Percentiles rank a stretch among this genome's conserved stretches.
phyloP scores from a whole-genome alignment of 805 yeast species.

The Lachancea quebecensis region DNA sequence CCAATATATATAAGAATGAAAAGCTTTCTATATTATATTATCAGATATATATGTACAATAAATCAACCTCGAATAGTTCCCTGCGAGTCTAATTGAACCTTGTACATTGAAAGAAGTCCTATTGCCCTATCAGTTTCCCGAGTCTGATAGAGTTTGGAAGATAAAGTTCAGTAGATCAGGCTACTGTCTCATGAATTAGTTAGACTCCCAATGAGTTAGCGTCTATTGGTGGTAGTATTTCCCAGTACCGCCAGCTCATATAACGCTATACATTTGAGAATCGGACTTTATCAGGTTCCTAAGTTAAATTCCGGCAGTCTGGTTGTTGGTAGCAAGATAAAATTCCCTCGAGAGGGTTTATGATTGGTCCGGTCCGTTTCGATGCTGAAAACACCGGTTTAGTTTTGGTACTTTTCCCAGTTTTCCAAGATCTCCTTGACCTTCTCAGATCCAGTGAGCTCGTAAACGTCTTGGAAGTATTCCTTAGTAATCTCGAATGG shows the following conservation, averaged over 20 bases:
- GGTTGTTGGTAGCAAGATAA: neutral
- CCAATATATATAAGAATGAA: neutral
- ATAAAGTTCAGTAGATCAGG: too few species aligned
- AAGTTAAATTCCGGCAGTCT: too few species aligned
- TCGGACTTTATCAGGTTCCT: neutral
- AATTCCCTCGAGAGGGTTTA: neutral
- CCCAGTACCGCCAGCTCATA: constrained; percentile 1
- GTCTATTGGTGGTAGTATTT: neutral
- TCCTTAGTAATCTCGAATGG: constrained; percentile 95
- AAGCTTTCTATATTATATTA: neutral
- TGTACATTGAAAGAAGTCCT: too few species aligned
- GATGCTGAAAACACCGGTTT: neutral
- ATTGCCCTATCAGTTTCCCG: too few species aligned
- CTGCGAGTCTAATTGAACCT: too few species aligned
- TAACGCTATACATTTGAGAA: neutral
- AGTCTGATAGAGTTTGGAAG: too few species aligned
- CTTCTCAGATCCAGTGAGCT: constrained; percentile 84
- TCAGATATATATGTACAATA: too few species aligned
- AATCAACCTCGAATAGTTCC: too few species aligned
- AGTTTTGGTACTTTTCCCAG: constrained; percentile 77
- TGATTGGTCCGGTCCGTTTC: neutral
- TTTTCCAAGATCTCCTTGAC: constrained; percentile 84
- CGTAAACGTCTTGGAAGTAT: constrained; percentile 93
- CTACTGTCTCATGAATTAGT: too few species aligned
- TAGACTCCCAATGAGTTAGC: too few species aligned